Evolutionary conservation across 1,139 yeast species (phyloP).

Genomic region (Scheffersomyces quercinus): DNA sequence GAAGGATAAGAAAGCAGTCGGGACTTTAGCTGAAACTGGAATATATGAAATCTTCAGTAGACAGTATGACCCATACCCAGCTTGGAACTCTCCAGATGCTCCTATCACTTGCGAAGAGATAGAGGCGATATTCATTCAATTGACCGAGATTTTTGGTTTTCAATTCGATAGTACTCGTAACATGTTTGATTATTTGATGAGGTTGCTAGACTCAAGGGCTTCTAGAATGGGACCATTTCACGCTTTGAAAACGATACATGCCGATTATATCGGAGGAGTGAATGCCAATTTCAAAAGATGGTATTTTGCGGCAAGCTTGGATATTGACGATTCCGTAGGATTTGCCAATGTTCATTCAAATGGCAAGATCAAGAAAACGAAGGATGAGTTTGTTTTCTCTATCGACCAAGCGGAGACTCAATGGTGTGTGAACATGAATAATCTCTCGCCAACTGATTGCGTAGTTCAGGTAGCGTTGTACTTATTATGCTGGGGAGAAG

Average conservation of each 20-base stretch:
- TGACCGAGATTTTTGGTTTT: slow-evolving; percentile 64
- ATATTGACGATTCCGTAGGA: slow-evolving; percentile 79
- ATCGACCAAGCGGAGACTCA: slow-evolving; percentile 79
- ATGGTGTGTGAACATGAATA: slow-evolving; percentile 66
- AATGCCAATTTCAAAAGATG: slow-evolving; percentile 90
- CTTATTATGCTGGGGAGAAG: slow-evolving; percentile 86
- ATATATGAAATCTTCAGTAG: slow-evolving; percentile 38
- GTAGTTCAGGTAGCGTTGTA: slow-evolving; percentile 69
- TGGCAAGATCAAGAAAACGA: slow-evolving; percentile 30
- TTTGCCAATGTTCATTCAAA: slow-evolving; percentile 54
- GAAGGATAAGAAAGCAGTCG: slow-evolving; percentile 23
- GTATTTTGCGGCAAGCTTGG: slow-evolving; percentile 94
- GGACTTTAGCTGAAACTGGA: slow-evolving; percentile 41
- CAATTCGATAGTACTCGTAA: slow-evolving; percentile 63
- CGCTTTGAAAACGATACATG: slow-evolving; percentile 64
- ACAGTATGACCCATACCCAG: slow-evolving; percentile 55
- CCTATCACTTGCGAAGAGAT: slow-evolving; percentile 19
- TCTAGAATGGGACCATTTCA: slow-evolving; percentile 57
- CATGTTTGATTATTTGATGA: slow-evolving; percentile 64
- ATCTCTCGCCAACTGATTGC: slow-evolving; percentile 52
- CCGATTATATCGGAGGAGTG: slow-evolving; percentile 85
- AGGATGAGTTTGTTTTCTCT: slow-evolving; percentile 43
- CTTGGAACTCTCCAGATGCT: slow-evolving; percentile 46
- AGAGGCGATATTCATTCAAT: slow-evolving; percentile 21
- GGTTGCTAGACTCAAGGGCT: slow-evolving; percentile 67